These are phyloP conservation scores for Trichocomaceae sp. DNA, from an alignment of 2,329 filamentous ascomycete species.

Conservation along the genomic window DNA sequence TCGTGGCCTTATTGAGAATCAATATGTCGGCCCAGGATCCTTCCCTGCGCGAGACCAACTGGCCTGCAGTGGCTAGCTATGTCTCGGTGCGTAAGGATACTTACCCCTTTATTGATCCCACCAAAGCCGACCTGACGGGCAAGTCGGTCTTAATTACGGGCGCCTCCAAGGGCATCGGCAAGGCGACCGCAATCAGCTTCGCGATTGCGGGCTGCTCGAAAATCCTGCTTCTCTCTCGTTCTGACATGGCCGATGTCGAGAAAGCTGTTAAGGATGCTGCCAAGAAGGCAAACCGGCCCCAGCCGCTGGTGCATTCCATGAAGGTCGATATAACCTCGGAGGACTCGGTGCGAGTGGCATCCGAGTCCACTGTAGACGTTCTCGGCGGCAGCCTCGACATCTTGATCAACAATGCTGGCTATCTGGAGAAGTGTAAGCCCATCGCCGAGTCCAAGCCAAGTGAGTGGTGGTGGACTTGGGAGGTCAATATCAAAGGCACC, in stretches of 20 bases:
- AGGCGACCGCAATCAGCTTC: conserved; percentile 47
- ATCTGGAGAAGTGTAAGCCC: conserved; percentile 19
- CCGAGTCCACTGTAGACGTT: neutral
- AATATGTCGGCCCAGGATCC: neutral
- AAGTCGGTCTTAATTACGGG: conserved; percentile 48
- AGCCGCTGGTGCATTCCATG: conserved; percentile 40
- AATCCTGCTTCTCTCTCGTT: conserved; percentile 49
- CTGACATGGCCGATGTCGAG: conserved; percentile 32
- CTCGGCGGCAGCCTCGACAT: conserved; percentile 29
- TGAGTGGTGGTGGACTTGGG: conserved; percentile 36
- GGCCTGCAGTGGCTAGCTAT: neutral
- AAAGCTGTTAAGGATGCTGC: conserved; percentile 29
- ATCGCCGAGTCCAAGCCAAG: conserved; percentile 29
- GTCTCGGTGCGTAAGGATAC: conserved; percentile 31
- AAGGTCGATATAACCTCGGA: conserved; percentile 36
- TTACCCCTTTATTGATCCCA: conserved; percentile 46
- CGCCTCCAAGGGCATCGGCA: conserved; percentile 48
- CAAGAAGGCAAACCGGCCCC: conserved; percentile 26
- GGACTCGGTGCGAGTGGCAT: conserved; percentile 28
- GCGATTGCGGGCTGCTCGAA: conserved; percentile 47
- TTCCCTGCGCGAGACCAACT: neutral
- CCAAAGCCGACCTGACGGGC: conserved; percentile 32
- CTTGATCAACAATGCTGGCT: conserved; percentile 42
- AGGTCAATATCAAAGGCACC: conserved; percentile 43
- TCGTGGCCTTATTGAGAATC: neutral